A percentile compares a stretch with the other conserved stretches of the same genome.
These are phyloP conservation scores for Trichoderma semiorbis DNA, from an alignment of 2,329 filamentous ascomycete genomes.

Conservation along the genomic window DNA sequence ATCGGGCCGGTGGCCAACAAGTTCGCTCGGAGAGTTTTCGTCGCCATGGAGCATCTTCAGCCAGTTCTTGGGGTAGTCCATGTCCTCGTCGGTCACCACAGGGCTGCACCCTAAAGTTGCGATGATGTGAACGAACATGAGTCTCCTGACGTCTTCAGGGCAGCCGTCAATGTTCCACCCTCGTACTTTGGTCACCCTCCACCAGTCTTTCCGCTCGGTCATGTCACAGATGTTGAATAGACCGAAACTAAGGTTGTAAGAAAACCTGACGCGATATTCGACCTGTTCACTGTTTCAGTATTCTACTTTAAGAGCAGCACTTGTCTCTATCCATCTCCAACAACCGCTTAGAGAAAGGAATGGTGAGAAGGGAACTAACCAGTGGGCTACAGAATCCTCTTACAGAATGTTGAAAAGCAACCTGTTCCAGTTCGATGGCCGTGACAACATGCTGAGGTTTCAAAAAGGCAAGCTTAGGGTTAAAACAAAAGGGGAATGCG, in stretches of 20 bases:
- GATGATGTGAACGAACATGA: constrained; percentile 75
- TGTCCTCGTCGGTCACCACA: constrained; percentile 69
- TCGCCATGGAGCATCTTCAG: constrained; percentile 36
- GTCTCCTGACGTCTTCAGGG: constrained; percentile 36
- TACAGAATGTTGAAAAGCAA: constrained; percentile 48
- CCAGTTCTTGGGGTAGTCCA: constrained; percentile 71
- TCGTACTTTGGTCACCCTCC: constrained; percentile 49
- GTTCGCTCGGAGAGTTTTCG: constrained; percentile 35
- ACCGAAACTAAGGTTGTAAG: constrained; percentile 67
- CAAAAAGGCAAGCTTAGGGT: constrained; percentile 63
- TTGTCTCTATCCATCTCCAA: background rate
- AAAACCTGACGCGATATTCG: constrained; percentile 32
- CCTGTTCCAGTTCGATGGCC: constrained; percentile 52
- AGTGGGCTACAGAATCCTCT: constrained; percentile 53
- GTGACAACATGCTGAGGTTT: constrained; percentile 63
- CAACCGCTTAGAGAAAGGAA: background rate
- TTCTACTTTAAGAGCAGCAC: background rate
- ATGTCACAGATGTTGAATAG: constrained; percentile 67
- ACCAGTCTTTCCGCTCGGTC: constrained; percentile 43
- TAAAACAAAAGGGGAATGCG: constrained; percentile 55
- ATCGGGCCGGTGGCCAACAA: constrained; percentile 65
- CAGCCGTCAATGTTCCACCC: constrained; percentile 54
- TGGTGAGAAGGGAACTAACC: constrained; percentile 34
- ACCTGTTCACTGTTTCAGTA: constrained; percentile 23
- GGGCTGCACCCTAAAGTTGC: constrained; percentile 64